Conservation (phyloP, 2,329 filamentous ascomycete species). For the Penicillium sp. region DNA sequence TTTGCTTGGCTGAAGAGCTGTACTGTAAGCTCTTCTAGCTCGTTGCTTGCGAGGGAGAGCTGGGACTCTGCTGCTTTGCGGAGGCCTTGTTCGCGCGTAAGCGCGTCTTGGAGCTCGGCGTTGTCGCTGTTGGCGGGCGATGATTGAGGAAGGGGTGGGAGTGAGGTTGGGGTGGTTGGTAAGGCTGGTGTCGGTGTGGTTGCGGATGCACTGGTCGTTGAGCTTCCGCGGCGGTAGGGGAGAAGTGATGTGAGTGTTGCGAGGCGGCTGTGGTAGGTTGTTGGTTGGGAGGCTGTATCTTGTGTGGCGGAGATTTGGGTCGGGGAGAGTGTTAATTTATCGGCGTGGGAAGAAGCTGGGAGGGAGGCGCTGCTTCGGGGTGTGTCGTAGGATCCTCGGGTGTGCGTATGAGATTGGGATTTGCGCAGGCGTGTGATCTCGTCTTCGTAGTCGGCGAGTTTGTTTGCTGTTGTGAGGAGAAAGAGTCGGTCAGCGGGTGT, state of each 20-base stretch:
- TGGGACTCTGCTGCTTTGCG: constrained; percentile 60
- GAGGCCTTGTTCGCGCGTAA: constrained; percentile 56
- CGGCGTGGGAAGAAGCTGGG: constrained; percentile 29
- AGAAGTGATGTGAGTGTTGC: constrained; percentile 41
- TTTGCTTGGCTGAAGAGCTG: constrained; percentile 65
- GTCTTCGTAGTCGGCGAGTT: constrained; percentile 64
- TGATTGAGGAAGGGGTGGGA: constrained; percentile 9
- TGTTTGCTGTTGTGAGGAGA: constrained; percentile 47
- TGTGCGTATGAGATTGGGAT: constrained; percentile 1
- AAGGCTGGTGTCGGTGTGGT: constrained; percentile 24
- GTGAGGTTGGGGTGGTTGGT: constrained; percentile 14
- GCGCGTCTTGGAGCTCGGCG: constrained; percentile 53
- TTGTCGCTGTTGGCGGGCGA: constrained; percentile 27
- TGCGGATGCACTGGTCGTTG: constrained; percentile 27
- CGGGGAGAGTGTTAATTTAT: constrained; percentile 40
- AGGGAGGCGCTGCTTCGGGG: constrained; percentile 27
- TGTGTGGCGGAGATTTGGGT: constrained; percentile 30
- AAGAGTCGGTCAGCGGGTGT: constrained; percentile 6
- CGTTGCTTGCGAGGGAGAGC: constrained; percentile 54
- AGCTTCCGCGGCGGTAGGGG: constrained; percentile 40
- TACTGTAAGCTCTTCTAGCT: constrained; percentile 63
- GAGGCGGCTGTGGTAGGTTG: constrained; percentile 36
- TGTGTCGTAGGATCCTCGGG: constrained; percentile 17
- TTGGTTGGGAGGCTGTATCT: constrained; percentile 23
- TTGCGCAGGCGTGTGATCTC: constrained; percentile 55